Percentiles rank a stretch among this genome's conserved stretches.
Conservation (phyloP, 805 yeast species). For the Trichomonascus vanleenenianus region DNA sequence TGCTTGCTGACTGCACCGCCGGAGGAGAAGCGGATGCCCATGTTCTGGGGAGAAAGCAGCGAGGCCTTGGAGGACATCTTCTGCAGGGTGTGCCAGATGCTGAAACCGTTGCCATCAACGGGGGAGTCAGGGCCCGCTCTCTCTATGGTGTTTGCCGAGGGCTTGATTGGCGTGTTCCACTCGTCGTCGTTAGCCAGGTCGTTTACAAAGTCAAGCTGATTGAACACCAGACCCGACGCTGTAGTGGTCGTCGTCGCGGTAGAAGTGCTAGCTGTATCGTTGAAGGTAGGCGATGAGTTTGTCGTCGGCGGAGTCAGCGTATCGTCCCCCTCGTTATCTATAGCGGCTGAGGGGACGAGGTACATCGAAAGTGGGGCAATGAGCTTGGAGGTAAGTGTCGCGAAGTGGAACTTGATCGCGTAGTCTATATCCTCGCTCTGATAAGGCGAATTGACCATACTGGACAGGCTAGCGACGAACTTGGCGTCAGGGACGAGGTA, state of each 20-base stretch:
- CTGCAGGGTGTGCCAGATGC: not conserved
- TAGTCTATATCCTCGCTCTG: conserved; percentile 6
- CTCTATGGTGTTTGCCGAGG: not conserved
- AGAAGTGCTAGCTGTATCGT: too few relatives aligned
- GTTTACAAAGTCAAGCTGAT: conserved; percentile 7
- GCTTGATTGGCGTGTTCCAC: not conserved
- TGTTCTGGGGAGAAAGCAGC: not conserved
- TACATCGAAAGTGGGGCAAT: conserved; percentile 14
- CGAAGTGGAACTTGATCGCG: conserved; percentile 16
- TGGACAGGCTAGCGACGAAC: conserved; percentile 4
- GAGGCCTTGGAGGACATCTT: not conserved
- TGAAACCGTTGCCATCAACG: not conserved
- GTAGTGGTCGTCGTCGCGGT: too few relatives aligned
- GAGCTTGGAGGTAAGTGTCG: conserved; percentile 15
- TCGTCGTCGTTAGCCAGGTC: conserved; percentile 5
- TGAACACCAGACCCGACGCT: conserved; percentile 7
- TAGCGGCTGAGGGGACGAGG: conserved; percentile 1
- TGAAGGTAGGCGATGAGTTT: too few relatives aligned
- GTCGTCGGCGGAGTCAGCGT: not conserved
- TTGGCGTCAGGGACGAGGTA: conserved; percentile 10
- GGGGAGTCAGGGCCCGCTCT: not conserved
- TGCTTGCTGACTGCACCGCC: not conserved
- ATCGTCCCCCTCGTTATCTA: too few relatives aligned
- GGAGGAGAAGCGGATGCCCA: not conserved
- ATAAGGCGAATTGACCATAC: not conserved